Conservation (phyloP, 1,284 basidiomycete genomes). For the Xerocomus amazonicus region DNA sequence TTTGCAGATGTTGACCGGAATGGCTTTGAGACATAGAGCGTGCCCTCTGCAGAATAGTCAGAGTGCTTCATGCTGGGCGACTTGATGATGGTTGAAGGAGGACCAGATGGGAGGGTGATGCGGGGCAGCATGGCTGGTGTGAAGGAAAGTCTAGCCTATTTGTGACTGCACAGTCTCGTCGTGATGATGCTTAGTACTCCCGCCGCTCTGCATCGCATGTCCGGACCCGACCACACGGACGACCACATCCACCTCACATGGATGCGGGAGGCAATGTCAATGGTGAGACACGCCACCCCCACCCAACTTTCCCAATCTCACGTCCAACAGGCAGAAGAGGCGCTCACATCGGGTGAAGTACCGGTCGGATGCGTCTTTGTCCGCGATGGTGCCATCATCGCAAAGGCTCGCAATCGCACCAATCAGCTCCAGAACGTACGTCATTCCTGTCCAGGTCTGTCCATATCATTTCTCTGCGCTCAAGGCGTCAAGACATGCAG, state of each 20-base stretch:
- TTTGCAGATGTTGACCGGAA: constrained; percentile 64
- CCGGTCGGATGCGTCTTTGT: constrained; percentile 98
- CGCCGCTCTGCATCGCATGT: background rate
- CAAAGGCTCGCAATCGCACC: constrained; percentile 87
- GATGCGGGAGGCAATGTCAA: constrained; percentile 55
- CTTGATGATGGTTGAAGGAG: background rate
- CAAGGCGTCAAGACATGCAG: constrained; percentile 95
- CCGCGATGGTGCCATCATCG: constrained; percentile 71
- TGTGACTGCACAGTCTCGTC: too few species aligned
- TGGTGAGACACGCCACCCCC: constrained; percentile 36
- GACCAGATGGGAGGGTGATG: constrained; percentile 4
- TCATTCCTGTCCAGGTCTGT: background rate
- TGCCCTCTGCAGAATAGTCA: constrained; percentile 58
- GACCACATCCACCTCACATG: constrained; percentile 27
- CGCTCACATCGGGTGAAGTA: constrained; percentile 82
- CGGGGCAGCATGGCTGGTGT: constrained; percentile 9
- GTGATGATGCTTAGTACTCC: background rate
- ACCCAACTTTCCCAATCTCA: background rate
- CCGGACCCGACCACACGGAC: background rate
- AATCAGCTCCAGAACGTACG: constrained; percentile 90
- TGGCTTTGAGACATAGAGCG: constrained; percentile 71
- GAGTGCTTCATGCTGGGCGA: constrained; percentile 27
- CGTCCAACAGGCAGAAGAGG: constrained; percentile 70
- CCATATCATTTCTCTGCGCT: too few species aligned
- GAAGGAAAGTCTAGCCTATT: background rate